Conservation (phyloP, 345 rosid species). For the Arabis hirsuta region DNA sequence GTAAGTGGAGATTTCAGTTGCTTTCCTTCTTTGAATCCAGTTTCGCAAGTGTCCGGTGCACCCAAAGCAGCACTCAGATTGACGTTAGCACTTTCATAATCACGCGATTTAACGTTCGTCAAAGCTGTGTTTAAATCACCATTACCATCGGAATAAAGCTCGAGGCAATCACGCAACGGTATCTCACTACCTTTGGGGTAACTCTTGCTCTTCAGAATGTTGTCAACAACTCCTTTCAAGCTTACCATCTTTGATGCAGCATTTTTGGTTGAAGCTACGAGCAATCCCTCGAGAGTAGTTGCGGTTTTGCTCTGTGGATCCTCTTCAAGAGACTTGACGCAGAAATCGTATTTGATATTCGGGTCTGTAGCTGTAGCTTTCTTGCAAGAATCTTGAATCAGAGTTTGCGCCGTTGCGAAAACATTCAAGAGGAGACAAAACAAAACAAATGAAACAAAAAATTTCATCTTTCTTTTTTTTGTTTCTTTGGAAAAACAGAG, state of each 20-base stretch:
- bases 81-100: constrained; percentile 36
- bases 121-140: constrained; percentile 22
- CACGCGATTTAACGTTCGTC: constrained; percentile 2
- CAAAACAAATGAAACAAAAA: background rate
- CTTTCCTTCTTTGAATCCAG: constrained; percentile 45
- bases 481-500: background rate
- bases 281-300: constrained; percentile 29
- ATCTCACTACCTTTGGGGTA: background rate
- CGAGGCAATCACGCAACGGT: constrained; percentile 41
- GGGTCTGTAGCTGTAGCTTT: constrained; percentile 46
- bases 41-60: constrained; percentile 43
- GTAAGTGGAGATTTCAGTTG: constrained; percentile 36
- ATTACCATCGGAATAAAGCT: constrained; percentile 38
- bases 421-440: constrained; percentile 13
- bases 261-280: constrained; percentile 24
- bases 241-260: constrained; percentile 30
- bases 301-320: constrained; percentile 43
- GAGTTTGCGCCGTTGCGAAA: constrained; percentile 12
- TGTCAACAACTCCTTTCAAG: constrained; percentile 7
- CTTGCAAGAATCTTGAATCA: constrained; percentile 37
- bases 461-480: background rate
- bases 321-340: constrained; percentile 38
- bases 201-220: constrained; percentile 4
- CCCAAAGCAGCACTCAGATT: constrained; percentile 48
- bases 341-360: constrained; percentile 42